These are phyloP conservation scores for Chaetomiaceae sp. DNA, from an alignment of 2,329 filamentous ascomycete species.

Conservation along the genomic window DNA sequence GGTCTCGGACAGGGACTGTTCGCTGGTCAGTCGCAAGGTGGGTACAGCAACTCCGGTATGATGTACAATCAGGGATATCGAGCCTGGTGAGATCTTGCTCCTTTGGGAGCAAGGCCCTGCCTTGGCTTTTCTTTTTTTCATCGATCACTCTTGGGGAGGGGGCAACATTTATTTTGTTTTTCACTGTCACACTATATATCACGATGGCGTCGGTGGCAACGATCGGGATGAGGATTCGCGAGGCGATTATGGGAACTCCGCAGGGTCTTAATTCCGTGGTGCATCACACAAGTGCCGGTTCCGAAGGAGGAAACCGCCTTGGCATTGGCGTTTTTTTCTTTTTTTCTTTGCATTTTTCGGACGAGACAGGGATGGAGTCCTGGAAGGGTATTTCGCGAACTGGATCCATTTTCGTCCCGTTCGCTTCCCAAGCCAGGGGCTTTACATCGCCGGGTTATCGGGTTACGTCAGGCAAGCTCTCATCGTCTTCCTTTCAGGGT, in stretches of 20 bases:
- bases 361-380: slow-evolving; percentile 4
- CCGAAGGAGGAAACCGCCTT: slow-evolving; percentile 17
- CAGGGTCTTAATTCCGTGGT: slow-evolving; percentile 16
- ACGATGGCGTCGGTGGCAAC: slow-evolving; percentile 23
- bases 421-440: slow-evolving; percentile 9
- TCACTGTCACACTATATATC: slow-evolving; percentile 26
- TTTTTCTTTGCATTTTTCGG: slow-evolving; percentile 27
- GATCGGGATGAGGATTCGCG: slow-evolving; percentile 16
- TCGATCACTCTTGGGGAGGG: slow-evolving; percentile 2
- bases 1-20: slow-evolving; percentile 87
- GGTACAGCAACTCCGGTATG: slow-evolving; percentile 76
- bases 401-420: slow-evolving; percentile 2
- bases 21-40: slow-evolving; percentile 86
- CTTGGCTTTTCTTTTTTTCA: slow-evolving; percentile 20
- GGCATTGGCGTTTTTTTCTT: slow-evolving; percentile 27
- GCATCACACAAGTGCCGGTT: slow-evolving; percentile 23
- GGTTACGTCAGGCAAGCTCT: slow-evolving; percentile 60
- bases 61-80: slow-evolving; percentile 72
- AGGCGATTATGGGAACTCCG: too few relatives aligned
- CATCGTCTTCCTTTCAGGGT: slow-evolving; percentile 61
- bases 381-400: background rate
- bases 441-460: slow-evolving; percentile 35
- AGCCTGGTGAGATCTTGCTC: slow-evolving; percentile 55
- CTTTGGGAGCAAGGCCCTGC: background rate
- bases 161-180: slow-evolving; percentile 23